Conservation (phyloP, 345 rosid species). For the Aethionema arabicum region DNA sequence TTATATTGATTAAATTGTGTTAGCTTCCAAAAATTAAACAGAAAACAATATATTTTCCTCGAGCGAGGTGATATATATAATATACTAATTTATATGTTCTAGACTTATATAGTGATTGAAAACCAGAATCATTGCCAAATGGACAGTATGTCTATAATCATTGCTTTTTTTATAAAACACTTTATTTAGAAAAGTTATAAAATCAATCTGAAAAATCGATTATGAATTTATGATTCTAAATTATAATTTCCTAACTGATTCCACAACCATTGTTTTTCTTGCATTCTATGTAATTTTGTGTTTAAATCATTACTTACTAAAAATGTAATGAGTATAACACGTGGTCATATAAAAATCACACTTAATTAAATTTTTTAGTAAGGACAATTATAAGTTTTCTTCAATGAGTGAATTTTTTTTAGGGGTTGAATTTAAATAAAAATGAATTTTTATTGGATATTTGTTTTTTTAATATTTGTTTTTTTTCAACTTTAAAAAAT, state of each 20-base stretch:
- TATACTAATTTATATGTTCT: slow-evolving; percentile 9
- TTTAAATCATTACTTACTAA: no score
- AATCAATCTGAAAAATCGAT: background rate
- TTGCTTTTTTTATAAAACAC: background rate
- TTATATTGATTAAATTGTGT: background rate
- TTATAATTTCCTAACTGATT: background rate
- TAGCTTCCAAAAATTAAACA: slow-evolving; percentile 13
- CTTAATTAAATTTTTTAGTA: no score
- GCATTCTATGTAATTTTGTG: no score
- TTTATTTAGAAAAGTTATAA: background rate
- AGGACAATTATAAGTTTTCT: no score
- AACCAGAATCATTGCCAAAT: slow-evolving; percentile 27
- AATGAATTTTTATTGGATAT: no score
- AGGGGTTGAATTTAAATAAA: no score
- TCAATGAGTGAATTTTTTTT: no score
- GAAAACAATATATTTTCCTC: slow-evolving; percentile 18
- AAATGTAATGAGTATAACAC: no score
- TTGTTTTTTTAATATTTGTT: no score
- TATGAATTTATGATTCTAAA: background rate
- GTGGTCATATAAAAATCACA: no score
- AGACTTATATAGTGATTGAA: slow-evolving; percentile 27
- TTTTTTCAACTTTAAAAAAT: no score
- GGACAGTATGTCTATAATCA: slow-evolving; percentile 18
- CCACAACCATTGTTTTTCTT: no score
- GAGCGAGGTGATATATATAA: slow-evolving; percentile 27